These are phyloP conservation scores for Phytophthora brassicae DNA, from an alignment of 352 stramenopile species.

Conservation along the genomic window DNA sequence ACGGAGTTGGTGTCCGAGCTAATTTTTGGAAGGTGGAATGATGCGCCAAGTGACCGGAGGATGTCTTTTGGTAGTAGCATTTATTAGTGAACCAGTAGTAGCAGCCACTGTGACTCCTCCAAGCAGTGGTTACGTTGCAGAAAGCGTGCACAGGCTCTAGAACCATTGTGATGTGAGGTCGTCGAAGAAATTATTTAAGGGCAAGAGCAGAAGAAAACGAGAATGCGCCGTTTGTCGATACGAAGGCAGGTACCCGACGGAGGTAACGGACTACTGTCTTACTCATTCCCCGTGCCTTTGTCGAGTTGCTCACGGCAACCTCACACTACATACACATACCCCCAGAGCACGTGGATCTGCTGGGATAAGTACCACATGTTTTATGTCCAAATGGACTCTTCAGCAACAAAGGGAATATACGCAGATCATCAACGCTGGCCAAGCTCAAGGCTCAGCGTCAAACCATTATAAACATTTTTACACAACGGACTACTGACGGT, in stretches of 20 bases:
- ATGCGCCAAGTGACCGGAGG: no score
- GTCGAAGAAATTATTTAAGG: no score
- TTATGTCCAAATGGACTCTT: slow-evolving; percentile 7
- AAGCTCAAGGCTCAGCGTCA: neutral
- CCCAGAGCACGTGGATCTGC: slow-evolving; percentile 5
- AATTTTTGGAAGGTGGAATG: no score
- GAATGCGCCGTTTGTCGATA: no score
- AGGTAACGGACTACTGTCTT: slow-evolving; percentile 2
- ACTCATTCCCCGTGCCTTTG: slow-evolving; percentile 2
- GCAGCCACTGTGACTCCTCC: no score
- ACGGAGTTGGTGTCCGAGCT: no score
- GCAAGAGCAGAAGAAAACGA: no score
- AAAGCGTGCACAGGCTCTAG: no score
- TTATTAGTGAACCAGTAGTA: no score
- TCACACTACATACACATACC: neutral
- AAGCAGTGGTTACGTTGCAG: no score
- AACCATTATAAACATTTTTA: neutral
- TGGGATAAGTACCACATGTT: slow-evolving; percentile 11
- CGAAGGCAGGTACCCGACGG: neutral
- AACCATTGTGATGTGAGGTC: no score
- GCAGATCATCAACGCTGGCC: neutral
- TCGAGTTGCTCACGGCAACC: neutral
- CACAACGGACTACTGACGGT: neutral
- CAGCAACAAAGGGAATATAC: slow-evolving; percentile 3
- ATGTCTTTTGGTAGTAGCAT: no score